phyloP scores from a whole-genome alignment of 2,329 filamentous ascomycete genomes.

The Sclerotinia minor region DNA sequence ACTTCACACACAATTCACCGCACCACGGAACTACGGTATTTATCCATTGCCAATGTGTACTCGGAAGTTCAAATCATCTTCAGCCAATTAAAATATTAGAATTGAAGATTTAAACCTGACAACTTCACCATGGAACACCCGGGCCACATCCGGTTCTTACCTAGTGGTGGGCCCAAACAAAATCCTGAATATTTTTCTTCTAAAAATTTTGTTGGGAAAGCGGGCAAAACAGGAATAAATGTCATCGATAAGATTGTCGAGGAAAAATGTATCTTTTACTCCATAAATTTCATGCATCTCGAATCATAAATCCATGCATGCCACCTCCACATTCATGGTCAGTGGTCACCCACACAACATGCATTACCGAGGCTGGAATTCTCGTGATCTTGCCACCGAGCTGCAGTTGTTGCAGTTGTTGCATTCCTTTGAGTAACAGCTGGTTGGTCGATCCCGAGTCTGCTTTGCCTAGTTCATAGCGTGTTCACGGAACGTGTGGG shows the following conservation, averaged over 20 bases:
- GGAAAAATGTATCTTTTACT: background rate
- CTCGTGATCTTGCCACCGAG: background rate
- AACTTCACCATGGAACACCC: constrained; percentile 6
- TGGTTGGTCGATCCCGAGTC: constrained; percentile 6
- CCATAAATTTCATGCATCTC: constrained; percentile 12
- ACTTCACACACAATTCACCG: background rate
- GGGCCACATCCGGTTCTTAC: background rate
- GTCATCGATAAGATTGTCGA: constrained; percentile 11
- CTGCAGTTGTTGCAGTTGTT: background rate
- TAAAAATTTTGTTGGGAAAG: constrained; percentile 11
- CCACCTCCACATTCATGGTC: constrained; percentile 7
- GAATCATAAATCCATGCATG: constrained; percentile 4
- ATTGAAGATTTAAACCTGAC: constrained; percentile 2
- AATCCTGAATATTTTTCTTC: background rate
- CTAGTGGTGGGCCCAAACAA: background rate
- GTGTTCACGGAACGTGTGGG: background rate
- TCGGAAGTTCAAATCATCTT: constrained; percentile 2
- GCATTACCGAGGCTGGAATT: background rate
- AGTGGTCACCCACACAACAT: background rate
- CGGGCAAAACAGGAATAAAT: background rate
- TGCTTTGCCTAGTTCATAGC: background rate
- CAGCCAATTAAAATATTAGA: background rate
- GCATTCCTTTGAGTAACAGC: background rate
- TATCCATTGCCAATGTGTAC: background rate
- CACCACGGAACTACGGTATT: background rate